Percentiles rank a stretch among this genome's conserved stretches.
These are phyloP conservation scores for Pichia exigua DNA, from an alignment of 805 yeast genomes.

Conservation along the genomic window DNA sequence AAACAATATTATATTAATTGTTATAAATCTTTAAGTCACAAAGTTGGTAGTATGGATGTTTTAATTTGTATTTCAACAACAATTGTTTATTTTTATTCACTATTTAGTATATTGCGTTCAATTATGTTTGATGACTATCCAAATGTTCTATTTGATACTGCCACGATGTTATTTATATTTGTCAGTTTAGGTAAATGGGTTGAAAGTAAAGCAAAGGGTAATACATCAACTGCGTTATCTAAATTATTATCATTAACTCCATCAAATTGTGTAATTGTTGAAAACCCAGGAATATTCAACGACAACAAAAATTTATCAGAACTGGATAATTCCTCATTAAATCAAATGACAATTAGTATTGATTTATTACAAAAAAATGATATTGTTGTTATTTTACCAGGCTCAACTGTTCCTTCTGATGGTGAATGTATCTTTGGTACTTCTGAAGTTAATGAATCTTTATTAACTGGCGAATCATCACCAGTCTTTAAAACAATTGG, in stretches of 20 bases:
- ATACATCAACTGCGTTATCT: constrained; percentile 83
- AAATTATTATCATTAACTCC: constrained; percentile 77
- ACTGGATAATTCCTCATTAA: constrained; percentile 18
- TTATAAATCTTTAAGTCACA: constrained; percentile 54
- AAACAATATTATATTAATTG: constrained; percentile 58
- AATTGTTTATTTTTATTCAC: constrained; percentile 69
- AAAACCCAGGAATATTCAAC: constrained; percentile 26
- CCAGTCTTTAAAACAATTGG: constrained; percentile 61
- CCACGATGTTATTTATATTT: constrained; percentile 75
- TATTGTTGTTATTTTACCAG: constrained; percentile 71
- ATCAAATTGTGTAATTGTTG: constrained; percentile 57
- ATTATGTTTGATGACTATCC: constrained; percentile 43
- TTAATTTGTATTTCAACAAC: constrained; percentile 76
- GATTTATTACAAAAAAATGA: constrained; percentile 76
- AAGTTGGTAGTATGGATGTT: constrained; percentile 87
- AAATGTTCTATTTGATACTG: constrained; percentile 73
- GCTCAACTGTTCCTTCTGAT: constrained; percentile 87
- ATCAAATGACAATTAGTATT: constrained; percentile 49
- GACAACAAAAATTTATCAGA: not conserved
- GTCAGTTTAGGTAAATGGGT: constrained; percentile 86
- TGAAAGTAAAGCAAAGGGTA: constrained; percentile 89
- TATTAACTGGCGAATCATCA: constrained; percentile 84
- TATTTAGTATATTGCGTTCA: constrained; percentile 48
- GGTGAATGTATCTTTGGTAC: constrained; percentile 73
- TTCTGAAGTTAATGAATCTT: constrained; percentile 81